Evolutionary conservation across 441 rosid species (phyloP).

Genomic region (Biscutella auriculata): DNA sequence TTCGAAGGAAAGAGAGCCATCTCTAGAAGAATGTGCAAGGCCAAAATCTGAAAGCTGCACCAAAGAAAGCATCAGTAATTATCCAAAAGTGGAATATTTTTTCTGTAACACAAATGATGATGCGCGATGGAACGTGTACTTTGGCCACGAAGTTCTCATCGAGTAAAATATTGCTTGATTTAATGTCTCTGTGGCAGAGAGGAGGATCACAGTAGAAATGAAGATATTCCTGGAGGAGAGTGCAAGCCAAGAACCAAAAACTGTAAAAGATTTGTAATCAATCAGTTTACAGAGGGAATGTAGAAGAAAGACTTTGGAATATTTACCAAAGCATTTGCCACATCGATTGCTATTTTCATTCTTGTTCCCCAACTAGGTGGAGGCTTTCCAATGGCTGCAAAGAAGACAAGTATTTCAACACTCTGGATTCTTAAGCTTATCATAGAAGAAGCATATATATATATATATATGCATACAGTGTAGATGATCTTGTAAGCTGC

Average conservation of each 20-base stretch:
- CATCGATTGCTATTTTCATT: constrained; percentile 80
- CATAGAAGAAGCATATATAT: no score
- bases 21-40: constrained; percentile 80
- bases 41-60: constrained; percentile 94
- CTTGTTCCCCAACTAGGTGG: constrained; percentile 80
- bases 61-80: no score
- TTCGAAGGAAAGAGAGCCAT: constrained; percentile 78
- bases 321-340: constrained; percentile 89
- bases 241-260: constrained; percentile 4
- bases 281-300: no score
- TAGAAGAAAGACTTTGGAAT: not conserved
- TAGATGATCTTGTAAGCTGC: constrained; percentile 80
- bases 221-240: constrained; percentile 67
- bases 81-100: no score
- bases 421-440: not conserved
- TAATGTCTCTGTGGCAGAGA: constrained; percentile 90
- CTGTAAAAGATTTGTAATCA: not conserved
- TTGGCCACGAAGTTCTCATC: constrained; percentile 85
- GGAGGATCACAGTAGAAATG: constrained; percentile 96
- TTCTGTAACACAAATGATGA: not conserved
- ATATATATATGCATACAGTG: constrained; percentile 58
- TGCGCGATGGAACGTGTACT: constrained; percentile 27
- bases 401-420: not conserved
- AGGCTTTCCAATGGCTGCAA: constrained; percentile 42
- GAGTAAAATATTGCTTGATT: constrained; percentile 83